A percentile compares a stretch with the other conserved stretches of the same genome.
Conservation (phyloP, 1,284 basidiomycete genomes). For the Fistulinella staudtii region DNA sequence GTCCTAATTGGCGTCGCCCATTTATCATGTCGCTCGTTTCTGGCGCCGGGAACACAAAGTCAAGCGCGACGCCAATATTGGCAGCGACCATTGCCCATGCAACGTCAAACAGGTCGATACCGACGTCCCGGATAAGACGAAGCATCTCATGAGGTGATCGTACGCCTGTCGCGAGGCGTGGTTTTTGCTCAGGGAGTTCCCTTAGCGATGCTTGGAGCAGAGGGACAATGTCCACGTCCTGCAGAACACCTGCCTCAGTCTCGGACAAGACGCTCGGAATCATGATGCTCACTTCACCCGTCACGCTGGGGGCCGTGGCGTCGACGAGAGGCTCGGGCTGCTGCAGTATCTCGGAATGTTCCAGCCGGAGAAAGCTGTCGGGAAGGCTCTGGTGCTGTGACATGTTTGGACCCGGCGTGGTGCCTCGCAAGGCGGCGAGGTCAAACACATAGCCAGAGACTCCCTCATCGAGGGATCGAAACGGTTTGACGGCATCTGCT, state of each 20-base stretch:
- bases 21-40: conserved; percentile 1
- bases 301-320: conserved; percentile 8
- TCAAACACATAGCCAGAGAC: conserved; percentile 67
- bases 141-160: conserved; percentile 73
- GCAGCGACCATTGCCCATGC: conserved; percentile 66
- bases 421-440: conserved; percentile 51
- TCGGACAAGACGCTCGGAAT: conserved; percentile 1
- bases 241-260: conserved; percentile 3
- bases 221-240: conserved; percentile 29
- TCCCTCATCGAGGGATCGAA: conserved; percentile 60
- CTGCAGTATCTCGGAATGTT: conserved; percentile 11
- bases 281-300: neutral
- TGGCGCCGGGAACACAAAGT: conserved; percentile 66
- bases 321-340: conserved; percentile 9
- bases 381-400: conserved; percentile 13
- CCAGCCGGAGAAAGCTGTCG: conserved; percentile 16
- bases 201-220: conserved; percentile 58
- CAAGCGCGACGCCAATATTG: conserved; percentile 65
- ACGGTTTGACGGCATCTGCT: conserved; percentile 46
- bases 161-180: conserved; percentile 56
- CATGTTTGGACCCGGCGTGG: conserved; percentile 13
- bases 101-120: conserved; percentile 72
- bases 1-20: conserved; percentile 49
- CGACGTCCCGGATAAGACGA: conserved; percentile 55
- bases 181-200: conserved; percentile 50